Evolutionary conservation across 371 early-diverging fungal genomes (phyloP).

Genomic region (Haplosporangium sp.): DNA sequence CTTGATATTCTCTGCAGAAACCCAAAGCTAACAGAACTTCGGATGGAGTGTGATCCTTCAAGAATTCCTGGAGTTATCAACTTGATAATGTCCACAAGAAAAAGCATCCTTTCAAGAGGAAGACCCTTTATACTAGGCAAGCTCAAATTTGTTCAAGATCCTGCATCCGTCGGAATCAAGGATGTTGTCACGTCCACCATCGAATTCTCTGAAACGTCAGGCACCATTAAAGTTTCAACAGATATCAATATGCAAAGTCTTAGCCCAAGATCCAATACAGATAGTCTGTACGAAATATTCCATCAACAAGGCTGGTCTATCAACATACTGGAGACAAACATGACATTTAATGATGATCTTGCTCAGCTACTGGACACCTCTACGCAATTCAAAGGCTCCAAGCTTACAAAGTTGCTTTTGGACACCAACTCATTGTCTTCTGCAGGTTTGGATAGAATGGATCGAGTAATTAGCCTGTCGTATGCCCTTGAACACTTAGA

Average conservation of each 20-base stretch:
- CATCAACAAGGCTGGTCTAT: slow-evolving; percentile 15
- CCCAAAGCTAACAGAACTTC: slow-evolving; percentile 1
- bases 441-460: slow-evolving; percentile 2
- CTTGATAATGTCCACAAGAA: slow-evolving; percentile 2
- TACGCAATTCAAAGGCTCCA: slow-evolving; percentile 4
- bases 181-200: not conserved
- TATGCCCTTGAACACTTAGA: not conserved
- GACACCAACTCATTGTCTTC: not conserved
- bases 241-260: not conserved
- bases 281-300: slow-evolving; percentile 1
- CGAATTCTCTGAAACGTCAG: not conserved
- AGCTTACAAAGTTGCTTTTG: slow-evolving; percentile 1
- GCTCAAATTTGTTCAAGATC: not conserved
- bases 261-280: not conserved
- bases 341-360: slow-evolving; percentile 6
- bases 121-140: not conserved
- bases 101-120: not conserved
- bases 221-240: not conserved
- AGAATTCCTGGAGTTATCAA: not conserved
- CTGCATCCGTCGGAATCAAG: not conserved
- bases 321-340: not conserved
- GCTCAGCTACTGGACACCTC: not conserved
- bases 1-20: slow-evolving; percentile 3
- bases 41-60: not conserved
- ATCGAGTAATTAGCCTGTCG: not conserved